Conservation (phyloP, 495 filamentous ascomycete species). For the Penicillium tannophilum region DNA sequence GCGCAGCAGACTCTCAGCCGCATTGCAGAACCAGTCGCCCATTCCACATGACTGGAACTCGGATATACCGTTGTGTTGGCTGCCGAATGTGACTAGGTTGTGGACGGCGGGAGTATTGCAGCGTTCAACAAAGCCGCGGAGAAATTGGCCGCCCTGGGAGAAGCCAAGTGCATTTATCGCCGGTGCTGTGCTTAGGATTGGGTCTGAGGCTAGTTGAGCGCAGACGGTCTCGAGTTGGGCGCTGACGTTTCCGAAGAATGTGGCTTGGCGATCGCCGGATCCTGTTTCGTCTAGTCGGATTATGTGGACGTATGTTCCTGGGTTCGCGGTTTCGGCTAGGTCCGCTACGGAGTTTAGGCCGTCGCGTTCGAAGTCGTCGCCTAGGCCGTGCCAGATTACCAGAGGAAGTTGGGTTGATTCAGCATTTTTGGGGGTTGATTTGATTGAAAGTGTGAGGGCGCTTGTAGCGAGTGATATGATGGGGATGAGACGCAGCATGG, state of each 20-base stretch:
- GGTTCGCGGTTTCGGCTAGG: conserved; percentile 71
- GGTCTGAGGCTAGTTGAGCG: conserved; percentile 72
- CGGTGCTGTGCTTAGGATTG: conserved; percentile 75
- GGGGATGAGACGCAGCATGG: conserved; percentile 17
- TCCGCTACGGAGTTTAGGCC: conserved; percentile 67
- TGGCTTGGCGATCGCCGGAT: conserved; percentile 70
- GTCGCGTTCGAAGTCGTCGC: conserved; percentile 69
- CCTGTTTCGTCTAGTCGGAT: conserved; percentile 72
- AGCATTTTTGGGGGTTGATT: conserved; percentile 7
- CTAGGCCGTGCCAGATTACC: conserved; percentile 91
- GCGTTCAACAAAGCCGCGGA: conserved; percentile 88
- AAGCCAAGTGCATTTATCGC: conserved; percentile 92
- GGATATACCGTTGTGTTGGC: conserved; percentile 90
- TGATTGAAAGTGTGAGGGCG: conserved; percentile 22
- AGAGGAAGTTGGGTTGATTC: conserved; percentile 67
- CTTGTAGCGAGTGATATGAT: conserved; percentile 21
- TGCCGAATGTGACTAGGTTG: conserved; percentile 88
- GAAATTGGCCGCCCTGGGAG: conserved; percentile 94
- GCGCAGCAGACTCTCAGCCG: conserved; percentile 70
- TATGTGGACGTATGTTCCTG: conserved; percentile 81
- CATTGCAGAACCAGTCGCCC: conserved; percentile 77
- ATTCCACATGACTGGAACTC: conserved; percentile 70
- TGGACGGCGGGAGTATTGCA: conserved; percentile 82
- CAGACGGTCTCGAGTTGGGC: conserved; percentile 79
- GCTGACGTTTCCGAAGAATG: conserved; percentile 90